Evolutionary conservation across 306 rosid species (phyloP).

Genomic region (Carpinus viminea): DNA sequence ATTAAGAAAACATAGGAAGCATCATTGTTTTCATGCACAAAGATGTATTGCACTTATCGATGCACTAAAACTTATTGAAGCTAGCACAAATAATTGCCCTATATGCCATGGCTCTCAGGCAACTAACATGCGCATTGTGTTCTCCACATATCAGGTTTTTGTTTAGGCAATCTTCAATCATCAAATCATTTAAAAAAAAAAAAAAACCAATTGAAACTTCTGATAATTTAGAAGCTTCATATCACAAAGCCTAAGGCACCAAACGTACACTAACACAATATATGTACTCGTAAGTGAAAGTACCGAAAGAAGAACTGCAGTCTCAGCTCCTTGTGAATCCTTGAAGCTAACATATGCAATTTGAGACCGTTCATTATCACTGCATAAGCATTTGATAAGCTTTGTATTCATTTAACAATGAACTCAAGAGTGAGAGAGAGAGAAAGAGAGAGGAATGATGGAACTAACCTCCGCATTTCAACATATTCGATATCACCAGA

Average conservation of each 20-base stretch:
- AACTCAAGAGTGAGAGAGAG: background rate
- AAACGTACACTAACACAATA: background rate
- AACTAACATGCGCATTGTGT: background rate
- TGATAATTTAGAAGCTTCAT: background rate
- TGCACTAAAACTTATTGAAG: background rate
- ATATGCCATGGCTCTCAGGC: background rate
- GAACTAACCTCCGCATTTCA: slow-evolving; percentile 71
- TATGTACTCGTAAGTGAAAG: slow-evolving; percentile 25
- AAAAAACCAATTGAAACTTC: background rate
- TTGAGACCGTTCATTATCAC: slow-evolving; percentile 89
- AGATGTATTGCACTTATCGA: background rate
- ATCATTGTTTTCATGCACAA: background rate
- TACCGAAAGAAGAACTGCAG: slow-evolving; percentile 93
- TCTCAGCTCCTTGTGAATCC: slow-evolving; percentile 91
- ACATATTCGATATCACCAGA: slow-evolving; percentile 91
- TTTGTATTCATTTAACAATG: slow-evolving; percentile 1
- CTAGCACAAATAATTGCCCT: background rate
- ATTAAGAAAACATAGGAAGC: background rate
- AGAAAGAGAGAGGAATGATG: slow-evolving; percentile 8
- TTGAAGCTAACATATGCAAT: slow-evolving; percentile 87
- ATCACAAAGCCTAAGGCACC: background rate
- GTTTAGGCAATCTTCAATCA: background rate
- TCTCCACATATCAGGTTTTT: background rate
- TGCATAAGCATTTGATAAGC: slow-evolving; percentile 38
- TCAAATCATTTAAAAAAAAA: background rate